phyloP scores from a whole-genome alignment of 305 asterid genomes.

The Caryopteris hybrid region DNA sequence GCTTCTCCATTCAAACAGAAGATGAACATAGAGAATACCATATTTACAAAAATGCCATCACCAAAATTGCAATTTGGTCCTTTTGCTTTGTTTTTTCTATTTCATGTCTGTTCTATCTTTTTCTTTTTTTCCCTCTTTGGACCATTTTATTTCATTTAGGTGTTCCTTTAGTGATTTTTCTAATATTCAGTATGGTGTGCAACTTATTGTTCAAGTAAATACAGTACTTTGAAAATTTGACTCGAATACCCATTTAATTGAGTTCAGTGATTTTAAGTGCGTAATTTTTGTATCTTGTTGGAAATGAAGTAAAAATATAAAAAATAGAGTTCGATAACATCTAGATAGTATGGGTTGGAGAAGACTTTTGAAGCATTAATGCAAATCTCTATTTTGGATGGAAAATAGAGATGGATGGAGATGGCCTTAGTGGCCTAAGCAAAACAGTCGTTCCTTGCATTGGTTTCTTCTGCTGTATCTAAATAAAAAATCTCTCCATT shows the following conservation, averaged over 20 bases:
- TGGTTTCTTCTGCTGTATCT: neutral
- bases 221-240: neutral
- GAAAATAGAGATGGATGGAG: neutral
- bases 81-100: neutral
- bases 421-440: neutral
- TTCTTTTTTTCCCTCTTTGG: neutral
- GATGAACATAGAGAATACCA: neutral
- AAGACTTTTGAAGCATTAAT: neutral
- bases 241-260: neutral
- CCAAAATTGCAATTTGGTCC: neutral
- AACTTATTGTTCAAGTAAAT: neutral
- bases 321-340: neutral
- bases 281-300: no score
- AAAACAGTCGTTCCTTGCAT: neutral
- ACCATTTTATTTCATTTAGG: neutral
- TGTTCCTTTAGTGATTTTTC: neutral
- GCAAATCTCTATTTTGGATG: neutral
- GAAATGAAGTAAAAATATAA: no score
- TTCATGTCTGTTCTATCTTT: no score
- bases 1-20: no score
- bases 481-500: neutral
- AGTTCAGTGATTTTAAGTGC: neutral
- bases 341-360: neutral
- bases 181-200: neutral
- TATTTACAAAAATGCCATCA: neutral